phyloP scores from a whole-genome alignment of 805 yeast genomes.

The Candida fluviatilis region DNA sequence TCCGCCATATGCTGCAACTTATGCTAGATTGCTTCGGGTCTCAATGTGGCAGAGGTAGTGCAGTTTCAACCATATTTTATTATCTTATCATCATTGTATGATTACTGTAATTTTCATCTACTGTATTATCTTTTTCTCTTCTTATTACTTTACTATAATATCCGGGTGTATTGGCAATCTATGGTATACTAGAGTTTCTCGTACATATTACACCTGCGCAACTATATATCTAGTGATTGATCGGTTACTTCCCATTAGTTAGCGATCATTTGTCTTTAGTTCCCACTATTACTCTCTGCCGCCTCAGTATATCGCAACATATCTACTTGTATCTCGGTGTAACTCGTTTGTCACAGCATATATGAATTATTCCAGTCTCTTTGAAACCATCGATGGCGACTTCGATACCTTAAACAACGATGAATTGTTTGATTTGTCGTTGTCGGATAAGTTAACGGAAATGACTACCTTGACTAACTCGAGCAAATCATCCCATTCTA shows the following conservation, averaged over 20 bases:
- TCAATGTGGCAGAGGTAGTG: slow-evolving; percentile 1
- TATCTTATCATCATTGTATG: not conserved
- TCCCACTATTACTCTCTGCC: too few species aligned
- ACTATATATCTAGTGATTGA: too few species aligned
- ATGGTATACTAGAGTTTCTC: too few species aligned
- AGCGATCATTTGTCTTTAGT: too few species aligned
- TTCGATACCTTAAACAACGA: not conserved
- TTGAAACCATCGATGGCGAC: slow-evolving; percentile 1
- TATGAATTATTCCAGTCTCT: not conserved
- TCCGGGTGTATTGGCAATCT: too few species aligned
- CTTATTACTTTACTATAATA: too few species aligned
- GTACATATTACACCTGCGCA: too few species aligned
- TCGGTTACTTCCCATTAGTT: too few species aligned
- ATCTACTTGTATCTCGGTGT: too few species aligned
- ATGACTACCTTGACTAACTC: not conserved
- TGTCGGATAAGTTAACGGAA: not conserved
- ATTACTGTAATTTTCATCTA: not conserved
- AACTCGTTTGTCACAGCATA: not conserved
- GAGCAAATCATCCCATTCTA: not conserved
- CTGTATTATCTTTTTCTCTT: too few species aligned
- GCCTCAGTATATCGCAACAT: too few species aligned
- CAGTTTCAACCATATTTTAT: not conserved
- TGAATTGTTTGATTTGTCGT: not conserved
- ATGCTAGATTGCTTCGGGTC: not conserved
- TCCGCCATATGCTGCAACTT: too few species aligned